These are phyloP conservation scores for Pseudopyricularia javanii DNA, from an alignment of 2,329 filamentous ascomycete genomes.

Conservation along the genomic window DNA sequence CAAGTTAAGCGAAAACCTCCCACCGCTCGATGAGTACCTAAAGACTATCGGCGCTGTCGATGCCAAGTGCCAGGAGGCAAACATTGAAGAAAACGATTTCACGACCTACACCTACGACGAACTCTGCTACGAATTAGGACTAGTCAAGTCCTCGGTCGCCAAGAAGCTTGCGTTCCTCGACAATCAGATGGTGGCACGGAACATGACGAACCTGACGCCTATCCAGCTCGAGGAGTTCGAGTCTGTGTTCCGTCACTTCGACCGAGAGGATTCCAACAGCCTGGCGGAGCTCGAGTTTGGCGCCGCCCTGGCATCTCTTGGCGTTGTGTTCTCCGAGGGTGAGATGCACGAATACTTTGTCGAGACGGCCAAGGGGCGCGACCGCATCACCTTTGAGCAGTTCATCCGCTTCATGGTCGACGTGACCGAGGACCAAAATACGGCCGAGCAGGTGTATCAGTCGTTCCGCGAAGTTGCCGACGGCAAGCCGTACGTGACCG, in stretches of 20 bases:
- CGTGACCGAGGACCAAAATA: conserved; percentile 97
- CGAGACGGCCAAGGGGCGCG: conserved; percentile 68
- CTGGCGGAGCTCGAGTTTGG: conserved; percentile 92
- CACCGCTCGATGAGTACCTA: conserved; percentile 83
- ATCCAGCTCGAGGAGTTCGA: conserved; percentile 99
- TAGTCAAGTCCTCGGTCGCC: conserved; percentile 83
- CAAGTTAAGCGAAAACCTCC: conserved; percentile 71
- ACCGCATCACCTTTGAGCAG: conserved; percentile 89
- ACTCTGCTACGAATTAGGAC: conserved; percentile 79
- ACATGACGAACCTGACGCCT: conserved; percentile 97
- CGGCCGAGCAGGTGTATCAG: conserved; percentile 95
- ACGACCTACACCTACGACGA: conserved; percentile 99
- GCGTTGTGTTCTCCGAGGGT: conserved; percentile 89
- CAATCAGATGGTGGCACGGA: conserved; percentile 95
- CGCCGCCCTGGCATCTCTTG: conserved; percentile 85
- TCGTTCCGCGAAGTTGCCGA: conserved; percentile 96
- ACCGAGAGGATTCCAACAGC: conserved; percentile 82
- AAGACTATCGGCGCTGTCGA: conserved; percentile 79
- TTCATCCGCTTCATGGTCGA: conserved; percentile 99
- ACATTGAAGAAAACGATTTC: conserved; percentile 98
- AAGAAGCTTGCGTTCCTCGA: conserved; percentile 96
- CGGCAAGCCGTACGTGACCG: conserved; percentile 96
- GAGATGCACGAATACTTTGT: conserved; percentile 96
- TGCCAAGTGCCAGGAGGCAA: conserved; percentile 83
- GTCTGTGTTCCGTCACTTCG: conserved; percentile 95